Evolutionary conservation across 768 basidiomycete species (phyloP), one percentile per base, ranked within the genome.

Genomic region (Dentipellis fragilis): DNA sequence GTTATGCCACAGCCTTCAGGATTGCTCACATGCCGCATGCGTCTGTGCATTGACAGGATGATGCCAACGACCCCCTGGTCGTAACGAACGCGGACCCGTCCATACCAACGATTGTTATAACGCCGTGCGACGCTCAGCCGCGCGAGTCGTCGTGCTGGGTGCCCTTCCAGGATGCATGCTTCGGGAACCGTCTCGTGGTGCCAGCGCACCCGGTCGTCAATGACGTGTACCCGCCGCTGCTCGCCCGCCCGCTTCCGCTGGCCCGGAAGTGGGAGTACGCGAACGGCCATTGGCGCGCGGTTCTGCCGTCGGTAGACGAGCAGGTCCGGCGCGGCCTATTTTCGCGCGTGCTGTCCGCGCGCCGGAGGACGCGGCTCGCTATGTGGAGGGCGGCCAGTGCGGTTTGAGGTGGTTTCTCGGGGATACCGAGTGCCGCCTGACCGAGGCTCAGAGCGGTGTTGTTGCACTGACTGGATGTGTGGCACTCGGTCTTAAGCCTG

Each of bases 131-230:
- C 3, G 56, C 69, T 1, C 69, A 73, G 36, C 60, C 70, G 6
- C 72, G 64, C 39, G 74, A 75, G 56, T 67, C 64, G 4, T 71
- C 75, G 1, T 76, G 70, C 48, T 76, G 72, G 57, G 72, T 80
- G 17, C 81, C 82, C 10, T 71, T 71, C 59, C 82, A 84, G 65
- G 76, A 83, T 62, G 68, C 74, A 12, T 76, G 73, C 4, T 83
- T 80, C 62, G 76, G 79, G 37, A 67, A 69, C 49, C 70, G 69
- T 34, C 74, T 83, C 21, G 73, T 75, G 1, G 75, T 84, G 14
- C 81, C 80, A 5, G 67, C 66, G 39, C 70, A 79, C 59, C 70
- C 73, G 2, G 69, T 68, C 22, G 72, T 76, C 57, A 83, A 82
- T 64, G 64, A 68, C 21, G 63, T 66, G n/a, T 74, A 74, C 60